These are phyloP conservation scores for Globisporangium spinosum DNA, from an alignment of 352 stramenopile genomes.

Conservation along the genomic window DNA sequence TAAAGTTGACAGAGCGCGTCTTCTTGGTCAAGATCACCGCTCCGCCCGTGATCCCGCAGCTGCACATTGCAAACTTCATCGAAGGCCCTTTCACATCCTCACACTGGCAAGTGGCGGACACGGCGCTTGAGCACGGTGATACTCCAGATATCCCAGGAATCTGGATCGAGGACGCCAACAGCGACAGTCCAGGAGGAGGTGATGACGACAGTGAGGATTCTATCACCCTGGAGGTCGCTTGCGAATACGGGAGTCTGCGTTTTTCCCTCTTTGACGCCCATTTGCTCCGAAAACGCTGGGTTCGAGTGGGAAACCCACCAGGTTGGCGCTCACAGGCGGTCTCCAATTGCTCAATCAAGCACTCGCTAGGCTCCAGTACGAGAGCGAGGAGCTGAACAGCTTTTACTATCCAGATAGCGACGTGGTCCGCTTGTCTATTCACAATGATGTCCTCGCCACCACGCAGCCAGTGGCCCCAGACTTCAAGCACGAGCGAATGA, in stretches of 20 bases:
- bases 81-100: conserved; percentile 27
- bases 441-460: conserved; percentile 10
- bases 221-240: conserved; percentile 15
- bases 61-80: conserved; percentile 21
- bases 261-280: conserved; percentile 14
- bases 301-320: background rate
- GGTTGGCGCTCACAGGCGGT: background rate
- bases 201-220: background rate
- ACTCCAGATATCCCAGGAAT: conserved; percentile 10
- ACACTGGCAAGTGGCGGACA: conserved; percentile 19
- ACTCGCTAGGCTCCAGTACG: conserved; percentile 21
- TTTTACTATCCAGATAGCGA: conserved; percentile 18
- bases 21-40: conserved; percentile 8
- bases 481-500: conserved; percentile 20
- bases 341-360: conserved; percentile 21
- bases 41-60: conserved; percentile 11
- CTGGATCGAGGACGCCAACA: conserved; percentile 16
- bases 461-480: background rate
- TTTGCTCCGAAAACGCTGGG: background rate
- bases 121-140: conserved; percentile 17
- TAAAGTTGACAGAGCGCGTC: background rate
- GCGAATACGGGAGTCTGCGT: conserved; percentile 13
- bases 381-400: background rate
- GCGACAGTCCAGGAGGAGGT: background rate
- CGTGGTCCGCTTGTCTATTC: conserved; percentile 19